phyloP scores from a whole-genome alignment of 2,329 filamentous ascomycete genomes.

The Talaromyces sp. region DNA sequence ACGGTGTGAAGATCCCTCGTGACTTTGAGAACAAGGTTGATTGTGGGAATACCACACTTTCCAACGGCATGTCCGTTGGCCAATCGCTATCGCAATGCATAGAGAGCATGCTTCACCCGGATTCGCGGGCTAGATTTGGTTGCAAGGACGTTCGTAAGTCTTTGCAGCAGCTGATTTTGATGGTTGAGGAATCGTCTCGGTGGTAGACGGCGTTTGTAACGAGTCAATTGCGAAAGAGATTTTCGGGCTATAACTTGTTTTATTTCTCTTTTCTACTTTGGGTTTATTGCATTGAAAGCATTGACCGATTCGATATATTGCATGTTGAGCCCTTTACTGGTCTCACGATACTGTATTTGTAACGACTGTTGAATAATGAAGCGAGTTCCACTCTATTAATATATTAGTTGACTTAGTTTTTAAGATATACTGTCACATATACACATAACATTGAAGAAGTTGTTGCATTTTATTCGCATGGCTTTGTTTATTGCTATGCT shows the following conservation, averaged over 20 bases:
- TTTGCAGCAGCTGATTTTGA: constrained; percentile 52
- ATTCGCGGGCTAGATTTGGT: constrained; percentile 32
- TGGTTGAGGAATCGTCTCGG: constrained; percentile 55
- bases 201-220: constrained; percentile 62
- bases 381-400: not conserved
- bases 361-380: not conserved
- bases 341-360: not conserved
- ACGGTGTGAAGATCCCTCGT: constrained; percentile 26
- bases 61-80: constrained; percentile 25
- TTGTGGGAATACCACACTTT: constrained; percentile 21
- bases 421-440: not conserved
- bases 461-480: not conserved
- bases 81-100: constrained; percentile 35
- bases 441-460: not conserved
- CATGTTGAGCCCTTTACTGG: not conserved
- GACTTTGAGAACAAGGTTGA: constrained; percentile 37
- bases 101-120: constrained; percentile 37
- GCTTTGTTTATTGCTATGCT: not conserved
- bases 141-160: constrained; percentile 32
- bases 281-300: not conserved
- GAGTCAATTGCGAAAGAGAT: not conserved
- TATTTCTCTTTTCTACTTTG: not conserved
- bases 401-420: not conserved
- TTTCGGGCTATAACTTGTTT: not conserved
- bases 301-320: not conserved